Base-by-base conservation (phyloP, 2,329 filamentous ascomycete genomes). In the Venturia pyrina region DNA sequence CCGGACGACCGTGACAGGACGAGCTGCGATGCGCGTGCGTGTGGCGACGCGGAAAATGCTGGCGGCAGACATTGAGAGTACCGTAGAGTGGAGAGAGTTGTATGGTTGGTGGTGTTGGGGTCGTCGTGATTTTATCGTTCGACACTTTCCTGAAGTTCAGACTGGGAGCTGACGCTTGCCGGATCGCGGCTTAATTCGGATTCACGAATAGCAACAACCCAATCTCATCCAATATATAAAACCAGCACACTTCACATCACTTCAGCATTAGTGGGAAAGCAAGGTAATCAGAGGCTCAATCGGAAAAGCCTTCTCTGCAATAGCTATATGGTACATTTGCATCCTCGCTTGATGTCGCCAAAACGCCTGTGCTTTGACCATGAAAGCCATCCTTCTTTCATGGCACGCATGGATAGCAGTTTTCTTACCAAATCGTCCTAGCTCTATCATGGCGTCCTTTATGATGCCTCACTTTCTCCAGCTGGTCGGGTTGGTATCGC, bases 41-140 rank as follows among this genome's bases (percentile, higher is more conserved):
- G 56, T 28, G 15, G 57, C 64, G 40, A 44, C 40, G 64, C 64
- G 64, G 57, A 66, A 66, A 24, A 66, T 62, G n/a, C 41, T 41
- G 53, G 63, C 40, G 28, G 63, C 37, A 8, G 64, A 61, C 64
- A 66, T 66, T 48, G 41, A 37, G 57, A 50, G n/a, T 19, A 10
- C 32, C 17, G 60, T 34, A 24, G 53, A 62, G 64, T 57, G 64
- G 40, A 59, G 64, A 66, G 64, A 24, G 64, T 34, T 62, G 57
- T 28, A 41, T 61, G 53, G 28, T 66, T 57, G 40, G 21, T 59
- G 46, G 24, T 61, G 40, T 40, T 37, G 41, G 46, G 57, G 41
- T 34, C n/a, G 24, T 66, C 17, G 64, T 24, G 53, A 43, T 53
- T 53, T 53, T 53, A 3, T 53, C 32, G 53, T 59, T 59, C 32